phyloP scores from a whole-genome alignment of 331 rosid genomes.

The Prunus yedoensis region DNA sequence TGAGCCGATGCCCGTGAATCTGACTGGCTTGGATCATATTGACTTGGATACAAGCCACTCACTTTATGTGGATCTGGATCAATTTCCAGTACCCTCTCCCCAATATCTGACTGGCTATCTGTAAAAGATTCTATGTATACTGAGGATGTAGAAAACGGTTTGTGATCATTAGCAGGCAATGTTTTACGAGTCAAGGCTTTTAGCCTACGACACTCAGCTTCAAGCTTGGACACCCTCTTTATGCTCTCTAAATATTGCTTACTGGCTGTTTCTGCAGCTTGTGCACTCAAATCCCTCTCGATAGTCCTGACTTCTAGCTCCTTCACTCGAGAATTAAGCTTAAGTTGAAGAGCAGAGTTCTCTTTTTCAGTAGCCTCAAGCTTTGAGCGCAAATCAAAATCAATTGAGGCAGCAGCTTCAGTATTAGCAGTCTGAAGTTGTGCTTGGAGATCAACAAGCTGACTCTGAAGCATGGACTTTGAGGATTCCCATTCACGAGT shows the following conservation, averaged over 20 bases:
- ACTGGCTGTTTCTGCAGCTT: conserved; percentile 81
- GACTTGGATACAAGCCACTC: conserved; percentile 43
- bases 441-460: conserved; percentile 48
- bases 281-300: conserved; percentile 74
- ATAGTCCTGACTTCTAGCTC: conserved; percentile 56
- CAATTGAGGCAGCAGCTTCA: conserved; percentile 42
- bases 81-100: conserved; percentile 52
- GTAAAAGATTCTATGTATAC: conserved; percentile 50
- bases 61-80: conserved; percentile 44
- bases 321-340: conserved; percentile 63
- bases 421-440: conserved; percentile 62
- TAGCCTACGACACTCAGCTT: conserved; percentile 74
- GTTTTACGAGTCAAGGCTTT: conserved; percentile 50
- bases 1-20: conserved; percentile 44
- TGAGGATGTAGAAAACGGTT: conserved; percentile 48
- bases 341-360: conserved; percentile 51
- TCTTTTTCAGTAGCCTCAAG: conserved; percentile 58
- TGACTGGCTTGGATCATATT: conserved; percentile 36
- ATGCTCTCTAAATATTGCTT: conserved; percentile 71
- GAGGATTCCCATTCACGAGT: conserved; percentile 52
- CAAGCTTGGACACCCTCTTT: conserved; percentile 75
- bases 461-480: conserved; percentile 54
- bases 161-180: conserved; percentile 35
- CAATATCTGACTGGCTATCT: conserved; percentile 66
- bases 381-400: conserved; percentile 40